Percentiles rank a stretch among this genome's conserved stretches.
Evolutionary conservation across 345 rosid genomes (phyloP).

Genomic region (Brassica rapa): DNA sequence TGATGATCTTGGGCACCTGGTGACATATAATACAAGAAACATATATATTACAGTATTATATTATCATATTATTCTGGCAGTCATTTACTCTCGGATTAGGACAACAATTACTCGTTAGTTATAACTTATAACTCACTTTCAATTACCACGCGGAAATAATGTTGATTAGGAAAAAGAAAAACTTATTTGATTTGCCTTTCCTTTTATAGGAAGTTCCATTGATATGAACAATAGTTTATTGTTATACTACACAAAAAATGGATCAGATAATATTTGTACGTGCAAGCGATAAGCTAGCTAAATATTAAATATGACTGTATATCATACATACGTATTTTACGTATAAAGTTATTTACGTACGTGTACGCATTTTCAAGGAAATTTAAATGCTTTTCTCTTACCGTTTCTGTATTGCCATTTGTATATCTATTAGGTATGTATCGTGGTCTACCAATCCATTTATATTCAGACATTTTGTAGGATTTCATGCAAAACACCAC

Average conservation of each 20-base stretch:
- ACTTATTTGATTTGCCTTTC: conserved; percentile 16
- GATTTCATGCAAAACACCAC: background rate
- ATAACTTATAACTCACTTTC: background rate
- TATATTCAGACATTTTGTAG: background rate
- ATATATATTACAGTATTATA: too few relatives aligned
- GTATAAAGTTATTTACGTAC: background rate
- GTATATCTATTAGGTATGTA: background rate
- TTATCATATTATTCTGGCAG: background rate
- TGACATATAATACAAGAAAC: background rate
- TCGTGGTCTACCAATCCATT: background rate
- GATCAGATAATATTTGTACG: conserved; percentile 9
- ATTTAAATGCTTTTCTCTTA: background rate
- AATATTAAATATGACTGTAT: background rate
- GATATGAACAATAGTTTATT: conserved; percentile 12
- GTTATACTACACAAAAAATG: conserved; percentile 6
- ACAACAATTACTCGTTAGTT: background rate
- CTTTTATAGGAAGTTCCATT: conserved; percentile 15
- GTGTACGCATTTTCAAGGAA: background rate
- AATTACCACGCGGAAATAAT: background rate
- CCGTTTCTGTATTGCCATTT: background rate
- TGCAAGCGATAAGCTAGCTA: background rate
- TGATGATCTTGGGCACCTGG: background rate
- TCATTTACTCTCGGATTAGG: background rate
- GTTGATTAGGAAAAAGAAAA: background rate
- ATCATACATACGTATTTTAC: background rate